Evolutionary conservation across 2,329 filamentous ascomycete genomes (phyloP).

Genomic region (Plectosphaerella sp.): DNA sequence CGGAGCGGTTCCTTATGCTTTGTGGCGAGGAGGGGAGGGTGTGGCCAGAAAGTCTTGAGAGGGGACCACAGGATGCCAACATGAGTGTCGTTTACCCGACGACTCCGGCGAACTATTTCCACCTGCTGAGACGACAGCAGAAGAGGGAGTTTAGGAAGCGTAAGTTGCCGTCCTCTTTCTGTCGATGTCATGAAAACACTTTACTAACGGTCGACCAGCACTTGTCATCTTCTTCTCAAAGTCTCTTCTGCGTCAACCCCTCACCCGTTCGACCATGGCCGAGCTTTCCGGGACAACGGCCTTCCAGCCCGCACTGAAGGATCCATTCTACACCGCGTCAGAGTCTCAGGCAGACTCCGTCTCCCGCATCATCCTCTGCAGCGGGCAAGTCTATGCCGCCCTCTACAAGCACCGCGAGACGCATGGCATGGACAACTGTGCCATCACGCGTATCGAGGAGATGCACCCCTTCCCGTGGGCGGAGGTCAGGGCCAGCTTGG

Average conservation of each 20-base stretch:
- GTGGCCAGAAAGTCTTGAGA: conserved; percentile 67
- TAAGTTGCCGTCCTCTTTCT: conserved; percentile 44
- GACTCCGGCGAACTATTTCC: conserved; percentile 92
- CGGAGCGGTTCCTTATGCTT: conserved; percentile 94
- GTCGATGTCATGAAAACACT: not conserved
- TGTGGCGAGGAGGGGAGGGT: conserved; percentile 94
- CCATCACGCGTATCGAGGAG: conserved; percentile 18
- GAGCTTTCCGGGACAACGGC: conserved; percentile 87
- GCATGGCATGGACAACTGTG: conserved; percentile 7
- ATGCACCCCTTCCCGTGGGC: conserved; percentile 20
- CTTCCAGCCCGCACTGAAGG: conserved; percentile 96
- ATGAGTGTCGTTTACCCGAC: conserved; percentile 98
- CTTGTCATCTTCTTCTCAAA: conserved; percentile 98
- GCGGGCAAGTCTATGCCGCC: conserved; percentile 90
- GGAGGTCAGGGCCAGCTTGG: conserved; percentile 13
- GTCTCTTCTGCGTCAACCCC: conserved; percentile 86
- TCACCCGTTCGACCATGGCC: conserved; percentile 82
- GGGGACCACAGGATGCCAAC: conserved; percentile 98
- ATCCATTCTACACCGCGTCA: conserved; percentile 71
- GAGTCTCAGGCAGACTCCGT: conserved; percentile 81
- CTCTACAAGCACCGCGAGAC: conserved; percentile 52
- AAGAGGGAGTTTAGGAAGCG: conserved; percentile 98
- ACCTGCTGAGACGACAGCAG: conserved; percentile 93
- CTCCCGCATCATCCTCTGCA: conserved; percentile 89
- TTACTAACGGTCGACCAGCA: conserved; percentile 43